phyloP scores from a whole-genome alignment of 2,329 filamentous ascomycete genomes.

The Colletotrichum liaoningense region DNA sequence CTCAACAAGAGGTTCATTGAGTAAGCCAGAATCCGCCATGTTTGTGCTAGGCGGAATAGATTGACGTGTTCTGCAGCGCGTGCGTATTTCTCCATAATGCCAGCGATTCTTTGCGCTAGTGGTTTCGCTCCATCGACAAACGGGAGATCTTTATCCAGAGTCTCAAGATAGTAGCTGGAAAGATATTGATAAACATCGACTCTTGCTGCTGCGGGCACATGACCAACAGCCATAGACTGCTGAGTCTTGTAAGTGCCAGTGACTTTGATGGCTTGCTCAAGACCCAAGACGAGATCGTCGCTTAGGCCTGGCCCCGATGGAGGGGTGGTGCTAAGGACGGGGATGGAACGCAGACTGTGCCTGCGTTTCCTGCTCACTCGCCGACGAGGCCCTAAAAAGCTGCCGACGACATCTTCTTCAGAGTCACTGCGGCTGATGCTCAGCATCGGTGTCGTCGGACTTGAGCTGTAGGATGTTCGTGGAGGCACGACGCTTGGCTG shows the following conservation, averaged over 20 bases:
- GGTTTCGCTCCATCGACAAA: constrained; percentile 47
- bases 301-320: constrained; percentile 55
- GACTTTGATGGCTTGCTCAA: constrained; percentile 69
- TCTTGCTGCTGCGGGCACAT: constrained; percentile 63
- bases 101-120: constrained; percentile 59
- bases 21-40: constrained; percentile 71
- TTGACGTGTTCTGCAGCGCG: constrained; percentile 66
- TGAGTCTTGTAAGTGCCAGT: constrained; percentile 69
- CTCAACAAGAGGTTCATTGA: constrained; percentile 65
- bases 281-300: constrained; percentile 58
- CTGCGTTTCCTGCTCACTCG: constrained; percentile 54
- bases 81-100: constrained; percentile 68
- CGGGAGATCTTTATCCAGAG: constrained; percentile 62
- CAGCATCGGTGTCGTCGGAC: constrained; percentile 60
- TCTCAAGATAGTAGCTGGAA: constrained; percentile 66
- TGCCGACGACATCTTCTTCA: constrained; percentile 72
- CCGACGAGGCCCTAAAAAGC: constrained; percentile 64
- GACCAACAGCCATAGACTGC: constrained; percentile 72
- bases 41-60: constrained; percentile 71
- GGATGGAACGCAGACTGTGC: constrained; percentile 46
- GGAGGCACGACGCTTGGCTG: constrained; percentile 45
- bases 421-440: constrained; percentile 72
- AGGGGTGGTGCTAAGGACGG: constrained; percentile 64
- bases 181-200: constrained; percentile 67
- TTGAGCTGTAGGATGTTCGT: constrained; percentile 60